Evolutionary conservation across 2,329 filamentous ascomycete genomes (phyloP), one percentile per base, ranked within the genome.

Genomic region (Calonectria pseudoturangicola): DNA sequence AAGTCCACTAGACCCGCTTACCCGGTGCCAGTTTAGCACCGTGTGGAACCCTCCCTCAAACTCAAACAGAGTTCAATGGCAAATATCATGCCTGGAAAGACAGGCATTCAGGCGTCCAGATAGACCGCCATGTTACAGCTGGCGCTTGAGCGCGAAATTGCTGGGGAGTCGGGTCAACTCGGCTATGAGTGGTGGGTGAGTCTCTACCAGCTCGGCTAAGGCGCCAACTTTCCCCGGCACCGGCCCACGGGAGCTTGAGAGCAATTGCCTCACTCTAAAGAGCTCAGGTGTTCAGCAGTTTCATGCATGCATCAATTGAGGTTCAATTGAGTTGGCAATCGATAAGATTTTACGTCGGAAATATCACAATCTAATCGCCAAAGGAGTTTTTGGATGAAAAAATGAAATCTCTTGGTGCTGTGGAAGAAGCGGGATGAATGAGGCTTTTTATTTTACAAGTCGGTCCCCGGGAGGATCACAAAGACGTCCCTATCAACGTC

Each of bases 381-480:
- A 13, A 36, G 7, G 33, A 13, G 33, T 65, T 64, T 48, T 54
- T 68, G 33, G 41, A 68, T 71, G 71, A 75, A 79, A 75, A 80
- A 80, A 79, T 73, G 75, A 79, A 83, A 79, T 79, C 71, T 80
- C 78, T 81, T 80, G 77, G 71, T 81, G 73, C 72, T 79, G 76
- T 79, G 79, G 79, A 81, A 82, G 80, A 81, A 81, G 75, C 80
- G 80, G 82, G 82, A 83, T 82, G 81, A 83, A 83, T 83, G 83
- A 84, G 82, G 81, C 80, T 84, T 85, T 83, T 85, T 84, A 85
- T 84, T 85, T 85, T 85, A 85, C 84, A 85, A 82, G 80, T 82
- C 79, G 77, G 77, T 83, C 82, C 80, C 80, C 75, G 77, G 76
- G 78, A 81, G 81, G 75, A 82, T 82, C 77, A 82, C 79, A 82